Evolutionary conservation across 2,329 filamentous ascomycete species (phyloP), one percentile per base, ranked within the genome.

Genomic region (Hortaea sp.): DNA sequence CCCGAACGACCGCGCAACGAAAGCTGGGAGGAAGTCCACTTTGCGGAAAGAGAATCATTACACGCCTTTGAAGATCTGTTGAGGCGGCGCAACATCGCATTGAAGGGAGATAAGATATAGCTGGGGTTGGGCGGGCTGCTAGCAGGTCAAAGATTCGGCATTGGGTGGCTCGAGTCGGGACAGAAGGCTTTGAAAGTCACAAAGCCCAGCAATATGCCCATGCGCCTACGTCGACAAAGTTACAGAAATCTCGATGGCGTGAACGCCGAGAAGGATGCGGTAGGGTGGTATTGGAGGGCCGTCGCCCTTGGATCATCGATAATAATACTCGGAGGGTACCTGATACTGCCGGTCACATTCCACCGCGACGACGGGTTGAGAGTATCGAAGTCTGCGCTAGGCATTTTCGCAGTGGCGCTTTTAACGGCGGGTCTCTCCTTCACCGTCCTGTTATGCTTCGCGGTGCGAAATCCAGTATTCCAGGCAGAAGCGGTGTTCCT

Each of bases 281-380:
- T 54, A 34, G 59, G 70, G 38, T 73, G 70, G 71, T 73, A 74
- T 53, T 74, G 71, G 71, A 65, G 66, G 47, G 53, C 68, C 27
- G 62, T 69, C 32, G 69, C 70, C 6, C 58, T 69, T 5, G 58
- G 61, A 2, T 66, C 70, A 20, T 67, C 66, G 30, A 68, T 70
- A 61, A 68, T 73, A 66, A 69, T 74, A 41, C 52, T 74, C 29
- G 71, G 69, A 59, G 71, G 70, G 66, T 75, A 69, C 56, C 64
- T 75, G 31, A 69, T 74, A 45, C 63, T 75, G 13, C 70, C 71
- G 5, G 63, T 66, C 28, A 67, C 72, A 44, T 75, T 70, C 56
- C 66, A 69, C 42, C 61, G 58, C 27, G 53, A 66, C 11, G 42
- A 59, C 7, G 49, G 67, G 32, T 60, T 73, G 28, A 64, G 63